Percentiles rank a stretch among this genome's conserved stretches.
These are phyloP conservation scores for Pseudoneurospora amorphoporcata DNA, from an alignment of 495 filamentous ascomycete genomes.

Conservation along the genomic window DNA sequence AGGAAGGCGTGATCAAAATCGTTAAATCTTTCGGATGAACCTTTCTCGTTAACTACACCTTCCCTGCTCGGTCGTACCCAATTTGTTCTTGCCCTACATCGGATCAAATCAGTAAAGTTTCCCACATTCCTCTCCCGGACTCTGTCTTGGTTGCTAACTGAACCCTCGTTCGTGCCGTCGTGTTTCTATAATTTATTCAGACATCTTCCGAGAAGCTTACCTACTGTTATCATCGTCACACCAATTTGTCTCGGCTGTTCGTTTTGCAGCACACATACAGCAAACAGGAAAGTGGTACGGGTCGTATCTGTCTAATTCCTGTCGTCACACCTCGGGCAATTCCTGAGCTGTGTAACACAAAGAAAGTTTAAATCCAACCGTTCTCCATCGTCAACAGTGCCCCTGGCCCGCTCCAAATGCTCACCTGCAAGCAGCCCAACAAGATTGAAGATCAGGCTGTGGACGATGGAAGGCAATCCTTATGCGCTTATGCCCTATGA, in stretches of 20 bases:
- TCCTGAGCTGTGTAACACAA: not conserved
- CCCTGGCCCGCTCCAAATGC: not conserved
- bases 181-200: not conserved
- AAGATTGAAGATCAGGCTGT: not conserved
- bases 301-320: not conserved
- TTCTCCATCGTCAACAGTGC: not conserved
- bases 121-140: not conserved
- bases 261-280: not conserved
- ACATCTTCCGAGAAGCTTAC: not conserved
- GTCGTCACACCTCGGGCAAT: not conserved
- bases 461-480: not conserved
- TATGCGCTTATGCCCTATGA: not conserved
- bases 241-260: not conserved
- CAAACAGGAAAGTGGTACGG: not conserved
- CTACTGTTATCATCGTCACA: not conserved
- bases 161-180: not conserved
- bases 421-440: not conserved
- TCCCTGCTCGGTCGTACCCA: not conserved
- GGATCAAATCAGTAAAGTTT: not conserved
- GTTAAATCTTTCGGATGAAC: not conserved
- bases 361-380: not conserved
- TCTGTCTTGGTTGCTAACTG: not conserved
- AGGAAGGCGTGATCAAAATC: not conserved
- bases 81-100: not conserved
- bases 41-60: not conserved